Conservation (phyloP, 2,329 filamentous ascomycete genomes). For the Fusarium anguioides region DNA sequence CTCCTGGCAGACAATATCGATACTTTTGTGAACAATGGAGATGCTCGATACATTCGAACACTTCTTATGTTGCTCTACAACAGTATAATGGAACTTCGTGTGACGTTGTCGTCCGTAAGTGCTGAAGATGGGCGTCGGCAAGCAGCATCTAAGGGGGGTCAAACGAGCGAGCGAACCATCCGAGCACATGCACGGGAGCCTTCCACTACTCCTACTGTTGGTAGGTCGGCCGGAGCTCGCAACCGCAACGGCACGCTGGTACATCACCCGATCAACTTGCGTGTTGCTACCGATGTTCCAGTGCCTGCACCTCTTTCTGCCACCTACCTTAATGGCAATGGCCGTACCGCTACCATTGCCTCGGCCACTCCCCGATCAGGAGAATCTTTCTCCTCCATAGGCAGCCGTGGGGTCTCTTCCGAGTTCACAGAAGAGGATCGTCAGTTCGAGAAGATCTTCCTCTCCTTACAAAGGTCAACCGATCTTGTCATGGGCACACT, state of each 20-base stretch:
- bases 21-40: constrained; percentile 72
- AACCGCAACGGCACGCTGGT: constrained; percentile 53
- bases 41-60: constrained; percentile 74
- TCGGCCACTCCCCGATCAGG: constrained; percentile 82
- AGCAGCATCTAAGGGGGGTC: constrained; percentile 22
- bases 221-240: constrained; percentile 54
- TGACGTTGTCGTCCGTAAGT: constrained; percentile 58
- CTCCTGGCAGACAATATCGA: constrained; percentile 71
- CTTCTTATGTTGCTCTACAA: constrained; percentile 73
- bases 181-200: constrained; percentile 63
- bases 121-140: constrained; percentile 40
- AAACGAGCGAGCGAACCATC: constrained; percentile 59
- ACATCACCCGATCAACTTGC: constrained; percentile 65
- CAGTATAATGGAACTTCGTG: constrained; percentile 74
- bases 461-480: constrained; percentile 78
- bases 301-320: constrained; percentile 48
- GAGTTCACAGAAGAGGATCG: constrained; percentile 82
- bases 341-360: constrained; percentile 63
- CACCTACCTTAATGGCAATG: constrained; percentile 60
- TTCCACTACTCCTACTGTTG: constrained; percentile 64
- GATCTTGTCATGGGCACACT: constrained; percentile 78
- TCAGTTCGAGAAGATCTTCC: constrained; percentile 84
- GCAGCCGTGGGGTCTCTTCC: constrained; percentile 58
- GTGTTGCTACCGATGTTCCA: constrained; percentile 66
- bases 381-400: constrained; percentile 77